Conservation (phyloP, 345 rosid genomes). For the Leavenworthia alabamica region DNA sequence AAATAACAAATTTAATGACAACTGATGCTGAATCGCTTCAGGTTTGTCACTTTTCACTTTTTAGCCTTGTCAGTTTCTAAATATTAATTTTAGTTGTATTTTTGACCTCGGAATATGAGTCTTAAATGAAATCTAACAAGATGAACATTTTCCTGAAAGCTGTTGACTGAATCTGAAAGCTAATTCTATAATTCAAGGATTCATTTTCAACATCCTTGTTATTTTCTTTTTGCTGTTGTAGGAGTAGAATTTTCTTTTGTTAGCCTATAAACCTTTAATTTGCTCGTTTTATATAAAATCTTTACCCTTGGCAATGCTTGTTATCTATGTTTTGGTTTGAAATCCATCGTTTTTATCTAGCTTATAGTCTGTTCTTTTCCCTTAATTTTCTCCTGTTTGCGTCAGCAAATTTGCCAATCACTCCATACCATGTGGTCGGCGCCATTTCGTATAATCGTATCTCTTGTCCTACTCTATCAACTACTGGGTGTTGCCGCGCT, state of each 20-base stretch:
- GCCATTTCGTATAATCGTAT: slow-evolving; percentile 76
- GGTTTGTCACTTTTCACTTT: slow-evolving; percentile 31
- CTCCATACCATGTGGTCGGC: slow-evolving; percentile 99
- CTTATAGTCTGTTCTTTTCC: slow-evolving; percentile 1
- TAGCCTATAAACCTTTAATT: background rate
- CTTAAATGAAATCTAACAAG: slow-evolving; percentile 2
- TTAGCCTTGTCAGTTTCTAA: background rate
- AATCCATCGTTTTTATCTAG: background rate
- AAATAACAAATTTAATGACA: slow-evolving; percentile 98
- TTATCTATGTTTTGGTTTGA: background rate
- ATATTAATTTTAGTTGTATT: background rate
- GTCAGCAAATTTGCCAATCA: slow-evolving; percentile 92
- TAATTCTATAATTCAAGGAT: background rate
- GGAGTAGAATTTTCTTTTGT: background rate
- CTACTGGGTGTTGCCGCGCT: slow-evolving; percentile 38
- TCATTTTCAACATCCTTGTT: background rate
- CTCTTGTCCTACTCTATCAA: slow-evolving; percentile 76
- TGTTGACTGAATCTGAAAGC: too few species aligned
- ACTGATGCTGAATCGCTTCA: slow-evolving; percentile 96
- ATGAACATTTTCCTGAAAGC: background rate
- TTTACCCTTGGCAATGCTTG: background rate
- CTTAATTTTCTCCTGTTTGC: slow-evolving; percentile 21
- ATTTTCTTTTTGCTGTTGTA: background rate
- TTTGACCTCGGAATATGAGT: background rate
- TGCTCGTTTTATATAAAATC: background rate